phyloP scores from a whole-genome alignment of 1,284 basidiomycete genomes.

The Fomitiporia mediterranea region DNA sequence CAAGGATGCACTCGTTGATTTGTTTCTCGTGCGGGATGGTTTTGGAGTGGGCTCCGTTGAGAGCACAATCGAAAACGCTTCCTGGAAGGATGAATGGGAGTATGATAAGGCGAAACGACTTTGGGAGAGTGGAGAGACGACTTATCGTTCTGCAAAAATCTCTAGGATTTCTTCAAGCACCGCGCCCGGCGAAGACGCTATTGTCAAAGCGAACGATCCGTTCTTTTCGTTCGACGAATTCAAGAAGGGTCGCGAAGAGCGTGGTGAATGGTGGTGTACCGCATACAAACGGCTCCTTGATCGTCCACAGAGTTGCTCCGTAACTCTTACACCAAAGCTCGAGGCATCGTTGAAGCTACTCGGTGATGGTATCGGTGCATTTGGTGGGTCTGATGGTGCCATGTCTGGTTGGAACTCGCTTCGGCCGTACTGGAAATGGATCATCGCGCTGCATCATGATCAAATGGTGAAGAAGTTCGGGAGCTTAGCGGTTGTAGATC shows the following conservation, averaged over 20 bases:
- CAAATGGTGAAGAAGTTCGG: slow-evolving; percentile 41
- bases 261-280: slow-evolving; percentile 29
- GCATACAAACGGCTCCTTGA: slow-evolving; percentile 31
- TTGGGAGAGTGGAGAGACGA: slow-evolving; percentile 27
- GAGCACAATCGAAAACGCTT: slow-evolving; percentile 23
- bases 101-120: slow-evolving; percentile 28
- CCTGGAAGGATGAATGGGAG: slow-evolving; percentile 24
- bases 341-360: slow-evolving; percentile 26
- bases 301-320: slow-evolving; percentile 18
- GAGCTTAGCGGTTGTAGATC: slow-evolving; percentile 37
- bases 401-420: slow-evolving; percentile 2
- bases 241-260: slow-evolving; percentile 31
- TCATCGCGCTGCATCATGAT: slow-evolving; percentile 38
- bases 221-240: slow-evolving; percentile 38
- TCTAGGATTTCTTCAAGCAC: not conserved
- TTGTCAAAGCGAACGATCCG: slow-evolving; percentile 10
- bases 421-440: slow-evolving; percentile 29
- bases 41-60: slow-evolving; percentile 15
- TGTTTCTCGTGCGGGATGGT: slow-evolving; percentile 31
- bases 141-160: not conserved
- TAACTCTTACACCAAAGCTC: slow-evolving; percentile 27
- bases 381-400: not conserved
- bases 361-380: slow-evolving; percentile 10
- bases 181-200: not conserved
- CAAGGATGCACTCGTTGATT: slow-evolving; percentile 36